Evolutionary conservation across 2,329 filamentous ascomycete species (phyloP).

Genomic region (Blastomyces parvus): DNA sequence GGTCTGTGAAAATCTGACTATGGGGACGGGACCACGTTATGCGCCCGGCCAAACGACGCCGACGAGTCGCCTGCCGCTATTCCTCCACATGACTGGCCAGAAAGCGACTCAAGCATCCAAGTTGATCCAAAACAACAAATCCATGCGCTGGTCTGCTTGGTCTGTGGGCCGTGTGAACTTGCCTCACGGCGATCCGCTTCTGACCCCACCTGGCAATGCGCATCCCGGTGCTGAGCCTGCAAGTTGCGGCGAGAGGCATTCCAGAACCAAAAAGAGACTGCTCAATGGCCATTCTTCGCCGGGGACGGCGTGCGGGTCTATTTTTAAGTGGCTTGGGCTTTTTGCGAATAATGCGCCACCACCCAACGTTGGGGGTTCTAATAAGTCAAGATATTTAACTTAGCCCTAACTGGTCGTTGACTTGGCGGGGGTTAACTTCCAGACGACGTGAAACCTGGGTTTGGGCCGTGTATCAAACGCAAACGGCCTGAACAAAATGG

Average conservation of each 20-base stretch:
- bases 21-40: conserved; percentile 6
- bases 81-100: conserved; percentile 3
- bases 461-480: too few species aligned
- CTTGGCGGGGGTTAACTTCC: too few species aligned
- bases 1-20: neutral
- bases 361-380: too few species aligned
- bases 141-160: neutral
- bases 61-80: neutral
- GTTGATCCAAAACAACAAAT: neutral
- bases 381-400: too few species aligned
- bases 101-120: neutral
- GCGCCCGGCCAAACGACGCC: neutral
- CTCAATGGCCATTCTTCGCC: neutral
- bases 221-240: too few species aligned
- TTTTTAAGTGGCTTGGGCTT: neutral
- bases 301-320: neutral
- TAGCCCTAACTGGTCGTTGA: too few species aligned
- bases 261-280: neutral
- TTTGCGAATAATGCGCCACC: too few species aligned
- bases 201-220: neutral
- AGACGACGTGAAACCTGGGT: neutral
- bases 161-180: neutral
- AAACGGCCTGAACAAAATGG: neutral
- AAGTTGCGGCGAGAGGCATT: neutral
- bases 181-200: neutral